Base-by-base conservation (phyloP, 306 rosid genomes). In the Prosopis cineraria region DNA sequence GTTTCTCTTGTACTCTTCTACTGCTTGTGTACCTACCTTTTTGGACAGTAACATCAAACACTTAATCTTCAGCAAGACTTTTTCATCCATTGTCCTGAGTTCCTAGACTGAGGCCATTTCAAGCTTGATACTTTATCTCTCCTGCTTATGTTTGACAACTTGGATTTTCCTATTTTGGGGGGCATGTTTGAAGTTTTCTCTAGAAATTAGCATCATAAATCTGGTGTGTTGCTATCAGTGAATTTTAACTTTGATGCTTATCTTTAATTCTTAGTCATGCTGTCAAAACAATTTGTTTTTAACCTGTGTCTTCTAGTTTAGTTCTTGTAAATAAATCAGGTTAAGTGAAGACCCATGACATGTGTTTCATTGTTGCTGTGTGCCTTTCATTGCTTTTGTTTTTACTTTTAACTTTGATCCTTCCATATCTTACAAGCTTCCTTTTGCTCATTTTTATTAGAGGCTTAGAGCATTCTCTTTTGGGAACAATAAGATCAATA, bases 201-300 rank as follows among this genome's bases (percentile, higher is more conserved):
- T 17, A n/a, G 17, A 37, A 3, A 27, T 47, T 48, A 29, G 37
- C 29, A 43, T 13, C 74, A 76, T 25, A n/a, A 50, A 39, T 39
- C 40, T 20, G n/a, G 64, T 70, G 68, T 65, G 68, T 66, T n/a
- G n/a, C 50, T 29, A 48, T 58, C 25, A 41, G 44, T 81, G 43
- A 68, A 76, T 31, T 33, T 43, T 60, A 48, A 67, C n/a, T n/a
- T n/a, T n/a, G n/a, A n/a, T n/a, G n/a, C n/a, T n/a, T n/a, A n/a
- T n/a, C n/a, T n/a, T 68, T 68, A 34, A 31, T n/a, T n/a, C 53
- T 39, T 59, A 14, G 66, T 59, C 36, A 58, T 58, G 66, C 20
- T 59, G 13, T 1, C 5, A 27, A 59, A 29, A 3, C 25, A 12
- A 29, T 13, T 59, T 14, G 33, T 59, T 37, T 14, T 12, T 12